phyloP scores from a whole-genome alignment of 1,139 yeast genomes.

The Suhomyces guaymorum region DNA sequence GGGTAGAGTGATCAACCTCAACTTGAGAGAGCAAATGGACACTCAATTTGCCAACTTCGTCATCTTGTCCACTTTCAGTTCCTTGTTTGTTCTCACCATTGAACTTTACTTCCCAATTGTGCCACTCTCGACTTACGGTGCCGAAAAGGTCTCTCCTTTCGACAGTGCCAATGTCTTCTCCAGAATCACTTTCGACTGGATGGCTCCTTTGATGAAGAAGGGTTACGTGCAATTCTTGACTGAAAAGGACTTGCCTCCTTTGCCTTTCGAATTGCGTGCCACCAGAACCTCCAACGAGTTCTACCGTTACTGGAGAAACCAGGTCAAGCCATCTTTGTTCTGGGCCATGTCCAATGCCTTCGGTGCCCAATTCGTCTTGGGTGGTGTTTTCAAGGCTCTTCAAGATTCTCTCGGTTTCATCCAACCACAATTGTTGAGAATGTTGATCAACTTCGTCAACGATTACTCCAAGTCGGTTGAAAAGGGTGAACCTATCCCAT shows the following conservation, averaged over 20 bases:
- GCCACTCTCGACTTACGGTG: conserved; percentile 41
- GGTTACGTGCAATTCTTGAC: conserved; percentile 77
- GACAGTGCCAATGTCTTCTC: conserved; percentile 85
- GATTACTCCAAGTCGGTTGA: conserved; percentile 56
- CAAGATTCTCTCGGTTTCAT: conserved; percentile 84
- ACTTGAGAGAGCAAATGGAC: conserved; percentile 46
- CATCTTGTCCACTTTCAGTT: conserved; percentile 48
- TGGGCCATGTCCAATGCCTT: conserved; percentile 66
- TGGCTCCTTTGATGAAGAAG: conserved; percentile 83
- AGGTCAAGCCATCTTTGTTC: conserved; percentile 60
- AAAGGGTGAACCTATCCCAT: conserved; percentile 48
- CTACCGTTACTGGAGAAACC: conserved; percentile 58
- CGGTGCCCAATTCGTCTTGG: conserved; percentile 67
- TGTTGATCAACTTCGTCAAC: conserved; percentile 78
- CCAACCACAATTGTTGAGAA: conserved; percentile 83
- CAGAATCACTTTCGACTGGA: conserved; percentile 83
- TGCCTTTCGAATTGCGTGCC: conserved; percentile 68
- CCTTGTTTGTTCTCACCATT: conserved; percentile 51
- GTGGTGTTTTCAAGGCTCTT: conserved; percentile 72
- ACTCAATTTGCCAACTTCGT: conserved; percentile 45
- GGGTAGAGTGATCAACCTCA: conserved; percentile 44
- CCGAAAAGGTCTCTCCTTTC: conserved; percentile 55
- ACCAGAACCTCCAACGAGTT: conserved; percentile 51
- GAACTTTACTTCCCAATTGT: conserved; percentile 54
- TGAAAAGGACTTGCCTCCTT: conserved; percentile 76